phyloP scores from a whole-genome alignment of 1,284 basidiomycete genomes.

The Lentinus polychrous region DNA sequence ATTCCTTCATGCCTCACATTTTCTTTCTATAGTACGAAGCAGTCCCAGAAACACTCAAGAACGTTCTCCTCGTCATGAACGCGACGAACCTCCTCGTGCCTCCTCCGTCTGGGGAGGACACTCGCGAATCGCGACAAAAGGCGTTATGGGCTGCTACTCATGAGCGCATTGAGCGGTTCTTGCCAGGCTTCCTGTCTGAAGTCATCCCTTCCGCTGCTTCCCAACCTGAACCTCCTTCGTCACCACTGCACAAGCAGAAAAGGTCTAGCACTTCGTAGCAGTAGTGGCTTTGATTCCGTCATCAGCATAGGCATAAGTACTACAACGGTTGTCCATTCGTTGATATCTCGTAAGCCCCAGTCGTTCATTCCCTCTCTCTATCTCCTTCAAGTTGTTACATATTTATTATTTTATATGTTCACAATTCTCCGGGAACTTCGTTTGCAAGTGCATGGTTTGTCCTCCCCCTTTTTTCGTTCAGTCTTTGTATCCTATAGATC shows the following conservation, averaged over 20 bases:
- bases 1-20: not conserved
- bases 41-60: slow-evolving; percentile 93
- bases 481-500: no score
- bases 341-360: no score
- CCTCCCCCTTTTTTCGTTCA: no score
- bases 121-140: slow-evolving; percentile 60
- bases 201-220: slow-evolving; percentile 43
- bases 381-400: no score
- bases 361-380: no score
- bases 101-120: slow-evolving; percentile 44
- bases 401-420: no score
- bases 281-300: not conserved
- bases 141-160: slow-evolving; percentile 81
- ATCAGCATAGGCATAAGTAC: not conserved
- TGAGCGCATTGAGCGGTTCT: slow-evolving; percentile 80
- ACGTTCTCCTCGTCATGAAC: slow-evolving; percentile 95
- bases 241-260: no score
- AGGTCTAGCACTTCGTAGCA: no score
- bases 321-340: no score
- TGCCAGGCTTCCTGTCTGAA: slow-evolving; percentile 81
- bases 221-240: not conserved
- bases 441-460: no score
- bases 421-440: no score
- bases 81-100: slow-evolving; percentile 79
- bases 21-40: slow-evolving; percentile 73